Evolutionary conservation across 306 rosid genomes (phyloP), one percentile per base, ranked within the genome.

Genomic region (Myrica gale): DNA sequence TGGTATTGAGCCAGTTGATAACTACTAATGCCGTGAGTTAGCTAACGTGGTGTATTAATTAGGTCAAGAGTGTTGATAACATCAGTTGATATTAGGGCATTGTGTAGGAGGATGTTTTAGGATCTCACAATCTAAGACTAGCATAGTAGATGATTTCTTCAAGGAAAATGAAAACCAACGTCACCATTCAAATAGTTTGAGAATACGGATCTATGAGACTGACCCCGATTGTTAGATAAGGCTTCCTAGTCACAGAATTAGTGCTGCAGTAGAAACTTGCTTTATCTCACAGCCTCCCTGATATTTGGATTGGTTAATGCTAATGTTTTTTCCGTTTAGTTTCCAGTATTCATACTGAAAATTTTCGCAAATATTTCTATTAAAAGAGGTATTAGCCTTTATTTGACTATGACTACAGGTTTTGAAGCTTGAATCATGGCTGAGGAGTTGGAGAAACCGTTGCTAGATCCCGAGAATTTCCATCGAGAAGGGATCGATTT

Each of bases 381-480:
- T 3, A 16, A 39, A 37, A 37, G 47, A 7, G 7, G 8, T 41
- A 23, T 13, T 65, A 7, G 21, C 6, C 15, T 61, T n/a, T 1
- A 9, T 71, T 72, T 75, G 56, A 44, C 21, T 53, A 45, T 45
- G 41, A 75, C 20, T 73, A 41, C 46, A 74, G 84, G 76, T 45
- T 76, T 41, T 55, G 78, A 69, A 70, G 82, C 39, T 44, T 66
- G 57, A 81, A 79, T 63, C 83, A 91, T 92, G 97, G 80, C 88
- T 71, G 89, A 90, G 74, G 97, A 89, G 68, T 85, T 92, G 77
- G 84, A 87, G 41, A 92, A 81, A 52, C 96, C 97, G 15, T 73
- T 92, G 90, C 90, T 92, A 63, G 86, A 75, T 83, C 97, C 97
- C 4, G 89, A 87, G 53, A 86, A 81, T 87, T 90, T 92, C 87